Evolutionary conservation across 148 eudicot species (phyloP), one percentile per base, ranked within the genome.

Genomic region (Heliamphora exappendiculata): DNA sequence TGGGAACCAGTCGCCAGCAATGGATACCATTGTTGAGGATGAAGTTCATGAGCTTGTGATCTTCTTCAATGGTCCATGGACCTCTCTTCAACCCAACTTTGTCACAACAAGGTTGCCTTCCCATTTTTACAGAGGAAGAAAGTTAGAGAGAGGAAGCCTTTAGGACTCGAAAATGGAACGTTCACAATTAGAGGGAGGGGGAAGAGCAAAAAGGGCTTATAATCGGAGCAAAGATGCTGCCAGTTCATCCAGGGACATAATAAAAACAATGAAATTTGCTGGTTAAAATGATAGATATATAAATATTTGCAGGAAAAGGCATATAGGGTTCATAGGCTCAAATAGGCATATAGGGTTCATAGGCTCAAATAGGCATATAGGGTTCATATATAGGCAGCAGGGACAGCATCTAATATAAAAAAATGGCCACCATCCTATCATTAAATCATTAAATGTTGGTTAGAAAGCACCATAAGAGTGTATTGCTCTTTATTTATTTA

Each of bases 1-100:
- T 86, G 11, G 97, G 97, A 53, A 92, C 84, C 37, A 49, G 84
- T 45, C 97, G 81, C 97, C 93, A 92, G 62, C 92, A 88, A 41
- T 79, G 91, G 59, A 86, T 86, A 34, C 97, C 97, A 65, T 90
- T 87, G 55, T 78, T 86, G 59, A 88, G 80, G 65, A 92, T 90
- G 73, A 88, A 92, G 68, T 59, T 82, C 77, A 88, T 78, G 60
- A 92, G 94, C 81, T 82, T 88, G 65, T 85, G 88, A 83, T 92
- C 97, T 85, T 92, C 94, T 74, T 92, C 94, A 53, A 85, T 85
- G 2, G 85, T 87, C 97, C 94, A 92, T 76, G 97, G 97, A 76
- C 94, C 97, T 85, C 90, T 86, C 79, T 88, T 92, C 79, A 92
- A 70, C 17, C 94, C 94, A 22, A 85, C 77, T 75, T 86, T 87